These are phyloP conservation scores for Groenewaldozyma sp. DNA, from an alignment of 1,139 yeast species.

Conservation along the genomic window DNA sequence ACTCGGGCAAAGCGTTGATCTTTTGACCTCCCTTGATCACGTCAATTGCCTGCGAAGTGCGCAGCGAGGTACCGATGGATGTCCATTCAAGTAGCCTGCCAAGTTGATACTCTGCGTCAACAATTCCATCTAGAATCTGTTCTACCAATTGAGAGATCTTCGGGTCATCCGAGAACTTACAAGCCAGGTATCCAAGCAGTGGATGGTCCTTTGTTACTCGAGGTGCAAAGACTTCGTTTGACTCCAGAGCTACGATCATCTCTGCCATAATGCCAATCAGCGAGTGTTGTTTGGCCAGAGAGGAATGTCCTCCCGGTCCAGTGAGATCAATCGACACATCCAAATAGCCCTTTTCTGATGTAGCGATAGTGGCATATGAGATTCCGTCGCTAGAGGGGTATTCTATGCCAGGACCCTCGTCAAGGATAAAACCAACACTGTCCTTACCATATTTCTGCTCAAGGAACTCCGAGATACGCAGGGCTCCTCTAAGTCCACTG, in stretches of 20 bases:
- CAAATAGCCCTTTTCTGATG: slow-evolving; percentile 58
- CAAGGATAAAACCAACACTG: slow-evolving; percentile 49
- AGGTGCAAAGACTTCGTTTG: slow-evolving; percentile 37
- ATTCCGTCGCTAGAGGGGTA: slow-evolving; percentile 26
- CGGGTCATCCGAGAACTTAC: slow-evolving; percentile 32
- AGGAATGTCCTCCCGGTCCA: slow-evolving; percentile 66
- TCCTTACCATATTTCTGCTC: slow-evolving; percentile 46
- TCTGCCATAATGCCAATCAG: slow-evolving; percentile 57
- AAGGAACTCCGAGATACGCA: slow-evolving; percentile 35
- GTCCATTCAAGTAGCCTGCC: slow-evolving; percentile 3
- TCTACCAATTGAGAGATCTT: slow-evolving; percentile 24
- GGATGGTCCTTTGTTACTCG: slow-evolving; percentile 42
- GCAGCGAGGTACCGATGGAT: slow-evolving; percentile 29
- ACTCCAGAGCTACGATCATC: slow-evolving; percentile 42
- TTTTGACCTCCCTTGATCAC: slow-evolving; percentile 57
- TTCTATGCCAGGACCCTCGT: slow-evolving; percentile 42
- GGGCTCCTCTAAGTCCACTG: slow-evolving; percentile 51
- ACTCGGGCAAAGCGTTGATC: slow-evolving; percentile 65
- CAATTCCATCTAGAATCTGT: slow-evolving; percentile 11
- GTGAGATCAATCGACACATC: slow-evolving; percentile 41
- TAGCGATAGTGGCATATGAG: slow-evolving; percentile 48
- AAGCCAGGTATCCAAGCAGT: slow-evolving; percentile 35
- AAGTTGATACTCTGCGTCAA: slow-evolving; percentile 5
- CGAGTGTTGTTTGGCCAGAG: slow-evolving; percentile 64
- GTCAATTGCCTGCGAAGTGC: slow-evolving; percentile 60